Evolutionary conservation across 129 eudicot genomes (phyloP).

Genomic region (Helichrysum umbraculigerum): DNA sequence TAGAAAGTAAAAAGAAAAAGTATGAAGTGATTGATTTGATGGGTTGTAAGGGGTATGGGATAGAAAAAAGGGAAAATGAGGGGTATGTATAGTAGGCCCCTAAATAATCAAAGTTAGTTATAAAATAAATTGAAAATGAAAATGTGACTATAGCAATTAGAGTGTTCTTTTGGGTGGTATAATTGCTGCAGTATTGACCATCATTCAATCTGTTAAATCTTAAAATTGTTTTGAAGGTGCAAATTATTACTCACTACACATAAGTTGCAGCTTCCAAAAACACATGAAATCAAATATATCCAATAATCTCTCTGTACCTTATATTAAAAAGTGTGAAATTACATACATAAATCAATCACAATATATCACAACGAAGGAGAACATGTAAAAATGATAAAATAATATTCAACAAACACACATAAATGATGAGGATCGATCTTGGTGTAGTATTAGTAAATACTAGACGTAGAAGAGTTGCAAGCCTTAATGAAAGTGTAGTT

Average conservation of each 20-base stretch:
- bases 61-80: no score
- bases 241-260: not conserved
- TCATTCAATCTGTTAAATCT: not conserved
- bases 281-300: not conserved
- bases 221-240: not conserved
- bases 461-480: not conserved
- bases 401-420: not conserved
- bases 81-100: no score
- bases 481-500: not conserved
- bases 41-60: no score
- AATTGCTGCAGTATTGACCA: not conserved
- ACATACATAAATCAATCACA: not conserved
- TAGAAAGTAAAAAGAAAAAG: no score
- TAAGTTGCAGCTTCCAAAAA: slow-evolving; percentile 1
- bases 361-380: not conserved
- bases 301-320: not conserved
- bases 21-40: no score
- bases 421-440: not conserved
- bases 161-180: not conserved
- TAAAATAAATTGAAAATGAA: not conserved
- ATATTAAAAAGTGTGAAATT: not conserved
- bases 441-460: not conserved
- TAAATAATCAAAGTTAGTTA: not conserved
- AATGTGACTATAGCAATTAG: not conserved
- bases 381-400: not conserved